These are phyloP conservation scores for Brasilioporus rufonigricans DNA, from an alignment of 768 basidiomycete genomes.

Conservation along the genomic window DNA sequence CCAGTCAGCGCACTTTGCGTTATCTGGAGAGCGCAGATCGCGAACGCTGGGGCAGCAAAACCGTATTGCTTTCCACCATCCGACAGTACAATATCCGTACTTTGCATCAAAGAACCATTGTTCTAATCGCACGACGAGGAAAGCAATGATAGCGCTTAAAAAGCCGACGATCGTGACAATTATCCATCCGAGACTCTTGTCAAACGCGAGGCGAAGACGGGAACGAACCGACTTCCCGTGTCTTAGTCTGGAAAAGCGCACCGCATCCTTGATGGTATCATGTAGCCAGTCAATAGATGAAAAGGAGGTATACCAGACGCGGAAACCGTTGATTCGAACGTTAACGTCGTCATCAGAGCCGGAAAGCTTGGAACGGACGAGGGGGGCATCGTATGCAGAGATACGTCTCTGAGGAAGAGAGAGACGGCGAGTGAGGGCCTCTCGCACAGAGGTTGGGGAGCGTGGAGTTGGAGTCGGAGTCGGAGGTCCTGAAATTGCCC, in stretches of 20 bases:
- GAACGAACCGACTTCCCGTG: conserved; percentile 69
- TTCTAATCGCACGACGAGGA: conserved; percentile 81
- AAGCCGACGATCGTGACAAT: conserved; percentile 88
- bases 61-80: conserved; percentile 71
- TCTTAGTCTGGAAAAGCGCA: conserved; percentile 71
- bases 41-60: conserved; percentile 70
- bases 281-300: conserved; percentile 96
- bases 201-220: conserved; percentile 57
- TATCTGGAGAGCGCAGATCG: conserved; percentile 10
- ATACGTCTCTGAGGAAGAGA: conserved; percentile 55
- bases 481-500: conserved; percentile 37
- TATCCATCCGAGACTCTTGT: conserved; percentile 85
- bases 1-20: conserved; percentile 66
- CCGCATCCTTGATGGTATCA: conserved; percentile 92
- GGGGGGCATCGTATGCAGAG: conserved; percentile 65
- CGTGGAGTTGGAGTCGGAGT: conserved; percentile 26
- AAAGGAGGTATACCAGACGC: conserved; percentile 84
- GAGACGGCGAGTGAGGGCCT: conserved; percentile 38
- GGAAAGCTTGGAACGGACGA: conserved; percentile 31
- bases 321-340: conserved; percentile 78
- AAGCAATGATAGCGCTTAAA: conserved; percentile 82
- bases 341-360: conserved; percentile 47
- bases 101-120: conserved; percentile 91
- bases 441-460: conserved; percentile 33
- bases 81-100: conserved; percentile 76